phyloP scores from a whole-genome alignment of 2,329 filamentous ascomycete genomes.

The Dryadomyces quercus-mongolicae region DNA sequence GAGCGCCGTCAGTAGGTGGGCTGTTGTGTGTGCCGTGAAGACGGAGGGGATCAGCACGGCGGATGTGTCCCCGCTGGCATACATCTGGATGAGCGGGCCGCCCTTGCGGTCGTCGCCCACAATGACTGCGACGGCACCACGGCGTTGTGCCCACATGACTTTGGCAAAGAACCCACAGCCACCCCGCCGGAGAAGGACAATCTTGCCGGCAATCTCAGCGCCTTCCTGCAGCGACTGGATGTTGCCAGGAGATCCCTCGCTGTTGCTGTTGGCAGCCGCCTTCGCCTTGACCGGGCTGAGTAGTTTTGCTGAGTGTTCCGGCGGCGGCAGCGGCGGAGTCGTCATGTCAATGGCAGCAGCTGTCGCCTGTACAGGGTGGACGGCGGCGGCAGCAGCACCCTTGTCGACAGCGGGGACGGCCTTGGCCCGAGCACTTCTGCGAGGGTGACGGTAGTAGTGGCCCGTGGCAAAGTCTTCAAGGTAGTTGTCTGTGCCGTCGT shows the following conservation, averaged over 20 bases:
- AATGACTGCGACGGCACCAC: conserved; percentile 80
- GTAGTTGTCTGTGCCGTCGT: conserved; percentile 79
- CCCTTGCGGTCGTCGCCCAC: conserved; percentile 89
- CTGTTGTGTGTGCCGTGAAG: conserved; percentile 90
- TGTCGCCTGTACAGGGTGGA: background rate
- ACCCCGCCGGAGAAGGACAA: conserved; percentile 81
- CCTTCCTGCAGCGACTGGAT: conserved; percentile 86
- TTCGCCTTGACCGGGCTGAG: background rate
- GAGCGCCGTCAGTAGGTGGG: conserved; percentile 54
- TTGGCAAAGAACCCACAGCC: conserved; percentile 96
- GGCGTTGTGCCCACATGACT: conserved; percentile 88
- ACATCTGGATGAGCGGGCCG: conserved; percentile 90
- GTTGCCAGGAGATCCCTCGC: conserved; percentile 47
- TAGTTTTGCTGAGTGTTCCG: background rate
- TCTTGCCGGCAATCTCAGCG: conserved; percentile 85
- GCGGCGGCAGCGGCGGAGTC: background rate
- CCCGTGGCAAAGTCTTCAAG: conserved; percentile 43
- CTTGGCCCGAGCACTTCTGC: conserved; percentile 1
- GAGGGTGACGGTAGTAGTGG: conserved; percentile 1
- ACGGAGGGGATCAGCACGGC: conserved; percentile 89
- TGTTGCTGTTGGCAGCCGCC: background rate
- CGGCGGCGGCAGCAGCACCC: too few relatives aligned
- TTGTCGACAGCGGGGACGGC: background rate
- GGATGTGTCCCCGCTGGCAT: conserved; percentile 89
- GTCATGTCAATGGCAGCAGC: background rate